Conservation (phyloP, 2,329 filamentous ascomycete species). For the Tolypocladium guangdongense region DNA sequence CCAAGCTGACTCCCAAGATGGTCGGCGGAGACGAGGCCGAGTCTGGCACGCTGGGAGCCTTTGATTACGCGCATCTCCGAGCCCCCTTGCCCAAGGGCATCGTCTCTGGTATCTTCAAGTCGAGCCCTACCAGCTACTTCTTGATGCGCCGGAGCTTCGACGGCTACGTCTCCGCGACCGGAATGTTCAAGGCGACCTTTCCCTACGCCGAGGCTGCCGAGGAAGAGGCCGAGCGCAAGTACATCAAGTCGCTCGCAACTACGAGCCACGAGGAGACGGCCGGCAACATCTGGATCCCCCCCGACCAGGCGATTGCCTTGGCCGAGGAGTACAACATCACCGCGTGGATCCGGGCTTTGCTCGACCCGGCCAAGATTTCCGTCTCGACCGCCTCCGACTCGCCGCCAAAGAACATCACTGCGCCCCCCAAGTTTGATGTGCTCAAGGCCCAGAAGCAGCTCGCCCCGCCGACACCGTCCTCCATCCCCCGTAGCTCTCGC, state of each 20-base stretch:
- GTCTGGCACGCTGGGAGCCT: slow-evolving; percentile 63
- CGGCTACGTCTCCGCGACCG: slow-evolving; percentile 74
- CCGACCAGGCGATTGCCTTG: slow-evolving; percentile 66
- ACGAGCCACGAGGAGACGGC: slow-evolving; percentile 89
- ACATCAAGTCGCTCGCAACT: slow-evolving; percentile 71
- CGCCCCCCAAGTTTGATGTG: slow-evolving; percentile 70
- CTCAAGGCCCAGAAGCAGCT: slow-evolving; percentile 31
- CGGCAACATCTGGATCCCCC: slow-evolving; percentile 92
- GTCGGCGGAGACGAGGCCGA: slow-evolving; percentile 65
- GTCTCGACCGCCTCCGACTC: slow-evolving; percentile 49
- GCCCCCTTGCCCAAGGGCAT: slow-evolving; percentile 88
- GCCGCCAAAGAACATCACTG: slow-evolving; percentile 63
- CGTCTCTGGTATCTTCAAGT: slow-evolving; percentile 84
- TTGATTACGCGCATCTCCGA: slow-evolving; percentile 93
- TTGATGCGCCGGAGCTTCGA: slow-evolving; percentile 86
- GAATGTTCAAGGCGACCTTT: slow-evolving; percentile 88
- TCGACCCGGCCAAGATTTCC: slow-evolving; percentile 74
- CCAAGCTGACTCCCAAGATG: slow-evolving; percentile 75
- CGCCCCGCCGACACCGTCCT: slow-evolving; percentile 37
- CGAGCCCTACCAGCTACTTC: slow-evolving; percentile 86
- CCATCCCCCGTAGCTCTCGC: slow-evolving; percentile 34
- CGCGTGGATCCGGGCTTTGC: slow-evolving; percentile 82
- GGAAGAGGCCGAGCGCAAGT: slow-evolving; percentile 66
- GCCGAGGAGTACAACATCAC: slow-evolving; percentile 79
- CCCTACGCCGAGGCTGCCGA: slow-evolving; percentile 64